phyloP scores from a whole-genome alignment of 805 yeast species.

The Lipomyces sp. region DNA sequence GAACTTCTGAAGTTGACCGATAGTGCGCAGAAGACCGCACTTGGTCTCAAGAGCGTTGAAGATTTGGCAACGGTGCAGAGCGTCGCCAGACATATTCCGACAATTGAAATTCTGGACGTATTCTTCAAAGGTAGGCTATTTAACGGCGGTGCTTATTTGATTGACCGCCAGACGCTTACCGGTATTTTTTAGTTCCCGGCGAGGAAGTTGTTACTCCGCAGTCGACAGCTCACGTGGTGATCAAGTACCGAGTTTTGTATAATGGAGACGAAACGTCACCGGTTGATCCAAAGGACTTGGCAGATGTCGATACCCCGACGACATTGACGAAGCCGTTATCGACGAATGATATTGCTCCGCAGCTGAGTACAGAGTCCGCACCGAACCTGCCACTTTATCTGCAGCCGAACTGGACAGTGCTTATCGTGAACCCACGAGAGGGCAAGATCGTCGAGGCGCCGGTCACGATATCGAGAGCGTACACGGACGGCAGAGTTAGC shows the following conservation, averaged over 20 bases:
- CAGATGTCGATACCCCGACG: slow-evolving; percentile 63
- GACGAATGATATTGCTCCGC: slow-evolving; percentile 65
- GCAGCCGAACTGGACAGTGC: slow-evolving; percentile 59
- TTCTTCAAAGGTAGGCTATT: slow-evolving; percentile 22
- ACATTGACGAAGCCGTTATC: slow-evolving; percentile 68
- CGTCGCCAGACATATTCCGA: slow-evolving; percentile 26
- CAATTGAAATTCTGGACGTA: slow-evolving; percentile 18
- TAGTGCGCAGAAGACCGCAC: slow-evolving; percentile 35
- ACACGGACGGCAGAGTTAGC: slow-evolving; percentile 60
- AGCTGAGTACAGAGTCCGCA: slow-evolving; percentile 60
- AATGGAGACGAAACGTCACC: slow-evolving; percentile 45
- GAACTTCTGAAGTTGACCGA: slow-evolving; percentile 4
- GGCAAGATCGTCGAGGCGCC: slow-evolving; percentile 74
- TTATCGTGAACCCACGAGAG: slow-evolving; percentile 71
- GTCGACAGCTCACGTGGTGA: slow-evolving; percentile 67
- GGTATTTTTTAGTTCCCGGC: slow-evolving; percentile 85
- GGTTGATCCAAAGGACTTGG: slow-evolving; percentile 33
- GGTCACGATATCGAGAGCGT: slow-evolving; percentile 49
- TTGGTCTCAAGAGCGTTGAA: slow-evolving; percentile 23
- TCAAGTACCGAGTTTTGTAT: slow-evolving; percentile 74
- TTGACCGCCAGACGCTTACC: not conserved
- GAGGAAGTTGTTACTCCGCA: slow-evolving; percentile 67
- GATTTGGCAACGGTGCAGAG: slow-evolving; percentile 18
- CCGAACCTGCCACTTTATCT: slow-evolving; percentile 70
- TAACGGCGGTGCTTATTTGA: not conserved